Conservation (phyloP, 1,284 basidiomycete species). For the Trichosporon sp. region DNA sequence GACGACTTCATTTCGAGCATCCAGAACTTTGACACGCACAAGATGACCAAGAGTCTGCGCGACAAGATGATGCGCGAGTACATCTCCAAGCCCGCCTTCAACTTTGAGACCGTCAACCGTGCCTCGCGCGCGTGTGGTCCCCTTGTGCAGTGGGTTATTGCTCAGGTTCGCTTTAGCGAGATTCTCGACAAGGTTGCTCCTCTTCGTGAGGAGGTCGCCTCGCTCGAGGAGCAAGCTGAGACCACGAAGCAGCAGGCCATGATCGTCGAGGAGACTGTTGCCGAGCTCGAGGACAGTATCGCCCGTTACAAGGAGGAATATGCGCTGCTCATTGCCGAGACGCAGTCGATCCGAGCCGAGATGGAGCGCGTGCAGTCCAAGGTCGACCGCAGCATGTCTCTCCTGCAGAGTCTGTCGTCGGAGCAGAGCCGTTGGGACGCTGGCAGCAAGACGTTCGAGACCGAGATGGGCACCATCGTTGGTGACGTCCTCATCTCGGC, state of each 20-base stretch:
- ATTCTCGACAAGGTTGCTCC: conserved; percentile 98
- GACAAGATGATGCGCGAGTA: conserved; percentile 94
- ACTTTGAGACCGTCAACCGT: conserved; percentile 92
- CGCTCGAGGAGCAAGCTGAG: conserved; percentile 86
- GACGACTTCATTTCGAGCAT: conserved; percentile 98
- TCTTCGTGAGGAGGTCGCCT: conserved; percentile 90
- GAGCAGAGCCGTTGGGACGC: conserved; percentile 94
- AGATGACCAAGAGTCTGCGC: conserved; percentile 86
- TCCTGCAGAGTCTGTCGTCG: conserved; percentile 91
- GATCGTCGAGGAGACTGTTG: conserved; percentile 88
- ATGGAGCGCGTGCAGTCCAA: conserved; percentile 98
- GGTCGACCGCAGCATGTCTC: conserved; percentile 94
- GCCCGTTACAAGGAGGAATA: conserved; percentile 96
- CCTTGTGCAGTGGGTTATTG: conserved; percentile 96
- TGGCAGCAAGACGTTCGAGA: conserved; percentile 93
- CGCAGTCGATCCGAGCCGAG: conserved; percentile 93
- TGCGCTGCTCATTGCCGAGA: conserved; percentile 93
- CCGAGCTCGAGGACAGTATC: conserved; percentile 91
- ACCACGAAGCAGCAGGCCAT: conserved; percentile 89
- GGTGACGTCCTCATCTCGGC: conserved; percentile 96
- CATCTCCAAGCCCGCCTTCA: conserved; percentile 86
- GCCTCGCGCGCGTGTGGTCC: conserved; percentile 98
- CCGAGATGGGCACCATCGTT: conserved; percentile 97
- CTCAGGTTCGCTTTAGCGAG: conserved; percentile 95
- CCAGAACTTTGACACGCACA: conserved; percentile 93